phyloP scores from a whole-genome alignment of 2,329 filamentous ascomycete species.

The Scedosporium dehoogii region DNA sequence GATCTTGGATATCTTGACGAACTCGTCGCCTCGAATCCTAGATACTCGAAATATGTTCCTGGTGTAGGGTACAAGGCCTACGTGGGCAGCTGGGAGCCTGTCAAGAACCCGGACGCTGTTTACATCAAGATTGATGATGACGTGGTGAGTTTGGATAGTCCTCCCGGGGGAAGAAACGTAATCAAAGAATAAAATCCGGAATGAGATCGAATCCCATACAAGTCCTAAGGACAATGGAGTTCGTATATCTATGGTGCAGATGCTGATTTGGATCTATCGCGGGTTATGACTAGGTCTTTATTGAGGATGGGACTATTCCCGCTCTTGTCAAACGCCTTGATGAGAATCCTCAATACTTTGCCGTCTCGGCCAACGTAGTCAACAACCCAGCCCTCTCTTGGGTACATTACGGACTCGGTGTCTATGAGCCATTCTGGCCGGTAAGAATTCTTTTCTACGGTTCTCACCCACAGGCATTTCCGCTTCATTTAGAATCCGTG shows the following conservation, averaged over 20 bases:
- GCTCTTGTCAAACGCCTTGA: slow-evolving; percentile 42
- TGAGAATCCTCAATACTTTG: slow-evolving; percentile 36
- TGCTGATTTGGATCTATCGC: not conserved
- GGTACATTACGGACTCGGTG: slow-evolving; percentile 43
- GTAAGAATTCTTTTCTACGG: not conserved
- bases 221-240: no score
- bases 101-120: slow-evolving; percentile 21
- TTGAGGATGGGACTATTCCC: slow-evolving; percentile 33
- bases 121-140: slow-evolving; percentile 28
- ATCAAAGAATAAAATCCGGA: not conserved
- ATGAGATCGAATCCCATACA: no score
- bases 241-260: no score
- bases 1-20: slow-evolving; percentile 29
- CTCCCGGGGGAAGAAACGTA: not conserved
- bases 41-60: slow-evolving; percentile 27
- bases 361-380: slow-evolving; percentile 45
- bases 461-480: not conserved
- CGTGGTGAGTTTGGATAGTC: slow-evolving; percentile 20
- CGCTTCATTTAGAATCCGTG: no score
- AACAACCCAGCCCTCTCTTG: slow-evolving; percentile 44
- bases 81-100: slow-evolving; percentile 5
- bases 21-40: slow-evolving; percentile 23
- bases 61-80: slow-evolving; percentile 10
- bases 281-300: slow-evolving; percentile 19
- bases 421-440: slow-evolving; percentile 35